phyloP scores from a whole-genome alignment of 306 rosid genomes.

The Ormosia emarginata region DNA sequence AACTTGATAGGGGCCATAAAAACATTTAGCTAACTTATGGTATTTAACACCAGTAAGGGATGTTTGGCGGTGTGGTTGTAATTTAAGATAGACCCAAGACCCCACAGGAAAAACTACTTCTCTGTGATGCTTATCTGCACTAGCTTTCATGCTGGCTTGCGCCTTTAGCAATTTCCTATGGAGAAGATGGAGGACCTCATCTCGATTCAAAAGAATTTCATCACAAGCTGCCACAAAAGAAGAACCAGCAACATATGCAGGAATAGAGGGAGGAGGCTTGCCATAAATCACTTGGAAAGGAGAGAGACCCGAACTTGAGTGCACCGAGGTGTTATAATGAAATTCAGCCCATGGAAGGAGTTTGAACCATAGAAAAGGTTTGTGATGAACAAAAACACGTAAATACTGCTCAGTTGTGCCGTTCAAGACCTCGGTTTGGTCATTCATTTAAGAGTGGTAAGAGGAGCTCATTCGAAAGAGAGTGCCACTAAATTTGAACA shows the following conservation, averaged over 20 bases:
- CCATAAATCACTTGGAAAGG: not conserved
- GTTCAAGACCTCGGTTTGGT: not conserved
- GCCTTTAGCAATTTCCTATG: not conserved
- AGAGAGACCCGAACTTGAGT: not conserved
- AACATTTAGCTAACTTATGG: not conserved
- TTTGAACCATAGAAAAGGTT: not conserved
- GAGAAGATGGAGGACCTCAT: no score
- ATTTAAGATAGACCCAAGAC: not conserved
- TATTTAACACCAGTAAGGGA: not conserved
- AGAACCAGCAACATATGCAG: not conserved
- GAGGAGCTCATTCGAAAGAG: no score
- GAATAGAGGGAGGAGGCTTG: not conserved
- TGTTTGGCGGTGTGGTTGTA: not conserved
- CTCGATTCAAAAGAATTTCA: no score
- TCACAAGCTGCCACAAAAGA: no score
- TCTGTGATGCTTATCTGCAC: not conserved
- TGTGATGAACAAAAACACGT: not conserved
- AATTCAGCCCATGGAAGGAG: not conserved
- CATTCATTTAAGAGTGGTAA: no score
- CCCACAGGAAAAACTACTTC: not conserved
- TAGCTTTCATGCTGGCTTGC: not conserved
- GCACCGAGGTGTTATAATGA: not conserved
- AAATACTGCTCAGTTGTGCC: not conserved
- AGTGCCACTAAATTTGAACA: no score
- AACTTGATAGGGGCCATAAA: not conserved